These are phyloP conservation scores for Polychytrium aggregatum DNA, from an alignment of 192 early-diverging fungal species.

Conservation along the genomic window DNA sequence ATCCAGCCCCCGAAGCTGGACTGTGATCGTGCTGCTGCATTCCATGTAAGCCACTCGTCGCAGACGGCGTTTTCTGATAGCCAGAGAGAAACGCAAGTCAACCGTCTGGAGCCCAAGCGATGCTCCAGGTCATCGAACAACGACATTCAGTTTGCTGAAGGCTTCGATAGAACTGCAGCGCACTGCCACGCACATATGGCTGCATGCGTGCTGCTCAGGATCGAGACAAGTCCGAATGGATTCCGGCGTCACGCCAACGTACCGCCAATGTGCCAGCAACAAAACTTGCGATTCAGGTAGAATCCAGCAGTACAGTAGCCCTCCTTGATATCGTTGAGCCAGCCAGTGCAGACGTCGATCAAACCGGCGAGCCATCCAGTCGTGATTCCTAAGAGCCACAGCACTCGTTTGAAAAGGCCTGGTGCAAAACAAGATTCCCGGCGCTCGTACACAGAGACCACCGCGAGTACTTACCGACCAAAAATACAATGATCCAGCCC, in stretches of 20 bases:
- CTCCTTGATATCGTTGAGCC: conserved; percentile 33
- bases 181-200: no score
- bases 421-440: neutral
- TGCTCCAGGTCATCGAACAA: no score
- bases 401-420: neutral
- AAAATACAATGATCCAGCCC: conserved; percentile 33
- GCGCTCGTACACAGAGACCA: neutral
- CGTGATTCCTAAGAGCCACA: conserved; percentile 11
- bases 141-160: no score
- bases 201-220: conserved; percentile 10
- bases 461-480: conserved; percentile 14
- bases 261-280: conserved; percentile 34
- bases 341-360: conserved; percentile 31
- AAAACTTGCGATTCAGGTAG: conserved; percentile 36
- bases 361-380: conserved; percentile 33
- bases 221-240: neutral
- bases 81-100: no score
- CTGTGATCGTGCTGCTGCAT: conserved; percentile 3
- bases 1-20: conserved; percentile 5
- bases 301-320: conserved; percentile 35
- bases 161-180: no score
- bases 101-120: no score
- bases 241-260: neutral
- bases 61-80: no score
- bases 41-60: conserved; percentile 26